Conservation (phyloP, 108 stramenopile genomes). For the Skeletonema grethae region DNA sequence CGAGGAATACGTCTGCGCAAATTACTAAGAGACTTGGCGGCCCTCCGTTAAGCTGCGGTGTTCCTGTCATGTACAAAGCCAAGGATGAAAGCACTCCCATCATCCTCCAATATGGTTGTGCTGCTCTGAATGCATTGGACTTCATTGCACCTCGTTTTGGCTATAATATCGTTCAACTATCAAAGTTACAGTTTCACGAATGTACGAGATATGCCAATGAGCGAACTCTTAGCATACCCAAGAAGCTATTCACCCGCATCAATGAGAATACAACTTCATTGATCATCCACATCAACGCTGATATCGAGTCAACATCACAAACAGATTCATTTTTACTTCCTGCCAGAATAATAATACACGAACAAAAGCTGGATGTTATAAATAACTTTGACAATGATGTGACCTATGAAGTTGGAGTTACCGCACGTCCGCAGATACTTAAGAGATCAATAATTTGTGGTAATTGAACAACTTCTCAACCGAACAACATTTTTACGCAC, state of each 20-base stretch:
- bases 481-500: slow-evolving; percentile 39
- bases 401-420: not conserved
- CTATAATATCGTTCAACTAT: not conserved
- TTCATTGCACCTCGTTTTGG: no score
- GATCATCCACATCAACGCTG: not conserved
- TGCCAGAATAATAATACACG: not conserved
- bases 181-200: not conserved
- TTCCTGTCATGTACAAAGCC: slow-evolving; percentile 17
- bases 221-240: not conserved
- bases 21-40: slow-evolving; percentile 6
- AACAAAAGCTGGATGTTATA: not conserved
- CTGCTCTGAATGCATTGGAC: not conserved
- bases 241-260: not conserved
- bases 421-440: not conserved
- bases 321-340: not conserved
- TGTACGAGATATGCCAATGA: not conserved
- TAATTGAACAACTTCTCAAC: slow-evolving; percentile 10
- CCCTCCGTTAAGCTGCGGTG: slow-evolving; percentile 7
- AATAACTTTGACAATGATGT: not conserved
- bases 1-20: not conserved
- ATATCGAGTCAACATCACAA: no score
- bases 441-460: not conserved
- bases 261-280: not conserved
- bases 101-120: slow-evolving; percentile 25
- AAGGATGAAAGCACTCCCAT: not conserved